Percentiles rank a stretch among this genome's conserved stretches.
Conservation (phyloP, 306 rosid species). For the Trifolium repens region DNA sequence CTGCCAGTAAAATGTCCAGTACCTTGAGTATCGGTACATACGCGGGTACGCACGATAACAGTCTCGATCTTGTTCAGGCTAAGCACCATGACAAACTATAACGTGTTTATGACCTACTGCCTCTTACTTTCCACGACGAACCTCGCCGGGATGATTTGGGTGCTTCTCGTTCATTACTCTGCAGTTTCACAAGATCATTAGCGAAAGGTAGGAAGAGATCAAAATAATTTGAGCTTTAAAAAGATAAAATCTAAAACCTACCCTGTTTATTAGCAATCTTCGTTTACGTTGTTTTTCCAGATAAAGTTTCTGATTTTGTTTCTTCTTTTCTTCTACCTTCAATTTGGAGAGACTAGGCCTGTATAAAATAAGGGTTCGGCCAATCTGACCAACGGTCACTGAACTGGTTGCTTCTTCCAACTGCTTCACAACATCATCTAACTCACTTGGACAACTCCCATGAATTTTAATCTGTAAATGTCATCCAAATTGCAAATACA, state of each 20-base stretch:
- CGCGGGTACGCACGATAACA: conserved; percentile 12
- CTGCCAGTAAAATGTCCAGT: not conserved
- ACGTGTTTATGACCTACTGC: conserved; percentile 48
- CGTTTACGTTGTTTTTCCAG: conserved; percentile 48
- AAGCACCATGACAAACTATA: conserved; percentile 1
- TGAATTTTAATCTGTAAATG: conserved; percentile 78
- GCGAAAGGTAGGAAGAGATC: conserved; percentile 12
- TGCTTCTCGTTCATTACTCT: conserved; percentile 49
- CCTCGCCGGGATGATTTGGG: conserved; percentile 52
- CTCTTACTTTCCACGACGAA: conserved; percentile 52
- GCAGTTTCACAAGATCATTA: conserved; percentile 38
- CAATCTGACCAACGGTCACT: conserved; percentile 73
- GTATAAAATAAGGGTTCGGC: conserved; percentile 78
- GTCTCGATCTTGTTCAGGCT: conserved; percentile 7
- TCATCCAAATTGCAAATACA: conserved; percentile 16
- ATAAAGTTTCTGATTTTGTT: conserved; percentile 49
- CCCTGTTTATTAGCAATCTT: conserved; percentile 47
- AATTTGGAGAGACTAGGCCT: conserved; percentile 82
- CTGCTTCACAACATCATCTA: conserved; percentile 73
- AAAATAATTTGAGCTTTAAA: conserved; percentile 1
- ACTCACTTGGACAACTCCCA: conserved; percentile 83
- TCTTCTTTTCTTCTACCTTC: conserved; percentile 89
- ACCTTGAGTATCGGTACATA: not conserved
- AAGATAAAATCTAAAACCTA: not conserved
- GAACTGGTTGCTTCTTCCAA: conserved; percentile 75